Conservation (phyloP, 331 rosid genomes). For the Quercus phellos region DNA sequence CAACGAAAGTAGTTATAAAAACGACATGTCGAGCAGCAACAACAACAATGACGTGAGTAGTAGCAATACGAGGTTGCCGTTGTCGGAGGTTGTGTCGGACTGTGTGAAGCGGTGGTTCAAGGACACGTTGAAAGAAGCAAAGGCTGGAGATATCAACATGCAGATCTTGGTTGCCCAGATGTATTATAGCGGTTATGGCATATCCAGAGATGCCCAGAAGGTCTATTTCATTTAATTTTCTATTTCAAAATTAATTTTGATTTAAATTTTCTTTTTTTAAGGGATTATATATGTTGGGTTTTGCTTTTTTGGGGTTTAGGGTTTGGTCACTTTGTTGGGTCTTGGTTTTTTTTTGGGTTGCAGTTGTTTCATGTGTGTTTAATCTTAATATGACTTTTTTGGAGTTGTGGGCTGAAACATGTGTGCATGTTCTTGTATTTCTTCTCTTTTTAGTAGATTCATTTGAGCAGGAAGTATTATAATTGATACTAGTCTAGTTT, state of each 20-base stretch:
- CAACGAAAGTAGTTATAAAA: background rate
- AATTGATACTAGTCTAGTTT: background rate
- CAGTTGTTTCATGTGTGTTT: too few relatives aligned
- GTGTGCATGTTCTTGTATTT: too few relatives aligned
- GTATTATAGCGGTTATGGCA: slow-evolving; percentile 87
- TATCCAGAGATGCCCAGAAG: slow-evolving; percentile 82
- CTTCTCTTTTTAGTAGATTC: too few relatives aligned
- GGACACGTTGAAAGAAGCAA: slow-evolving; percentile 83
- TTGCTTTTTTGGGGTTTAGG: background rate
- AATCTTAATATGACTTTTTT: too few relatives aligned
- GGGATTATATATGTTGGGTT: background rate
- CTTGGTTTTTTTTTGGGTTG: too few relatives aligned
- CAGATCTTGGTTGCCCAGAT: slow-evolving; percentile 92
- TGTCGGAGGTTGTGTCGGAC: slow-evolving; percentile 78
- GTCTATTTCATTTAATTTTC: slow-evolving; percentile 24
- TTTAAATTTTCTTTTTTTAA: background rate
- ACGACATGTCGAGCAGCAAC: slow-evolving; percentile 55
- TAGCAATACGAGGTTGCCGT: slow-evolving; percentile 31
- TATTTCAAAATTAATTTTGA: background rate
- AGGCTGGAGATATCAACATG: slow-evolving; percentile 83
- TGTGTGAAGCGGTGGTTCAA: slow-evolving; percentile 93
- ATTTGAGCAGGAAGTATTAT: too few relatives aligned
- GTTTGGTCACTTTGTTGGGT: background rate
- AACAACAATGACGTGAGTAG: slow-evolving; percentile 34
- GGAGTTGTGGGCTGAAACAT: too few relatives aligned